Conservation (phyloP, 1,139 yeast genomes). For the Saccharomyces hybrid region DNA sequence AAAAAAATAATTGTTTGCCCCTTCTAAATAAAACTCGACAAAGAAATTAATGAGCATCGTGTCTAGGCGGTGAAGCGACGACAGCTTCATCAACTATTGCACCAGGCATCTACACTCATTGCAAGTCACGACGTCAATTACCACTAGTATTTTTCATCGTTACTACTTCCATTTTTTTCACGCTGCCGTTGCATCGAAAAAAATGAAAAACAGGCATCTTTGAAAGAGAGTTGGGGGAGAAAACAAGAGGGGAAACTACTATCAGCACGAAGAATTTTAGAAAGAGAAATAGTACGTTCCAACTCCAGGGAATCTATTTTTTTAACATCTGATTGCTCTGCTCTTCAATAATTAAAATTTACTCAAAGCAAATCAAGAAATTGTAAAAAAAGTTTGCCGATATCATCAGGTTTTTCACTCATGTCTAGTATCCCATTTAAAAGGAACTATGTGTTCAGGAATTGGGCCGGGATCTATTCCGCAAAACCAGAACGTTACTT, state of each 20-base stretch:
- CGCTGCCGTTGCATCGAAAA: neutral
- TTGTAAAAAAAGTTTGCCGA: neutral
- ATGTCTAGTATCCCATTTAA: neutral
- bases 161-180: neutral
- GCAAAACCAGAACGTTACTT: conserved; percentile 72
- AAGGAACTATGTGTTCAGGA: conserved; percentile 36
- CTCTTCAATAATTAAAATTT: neutral
- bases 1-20: neutral
- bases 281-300: neutral
- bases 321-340: neutral
- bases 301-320: neutral
- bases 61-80: no score
- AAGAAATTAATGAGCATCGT: no score
- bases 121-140: neutral
- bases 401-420: neutral
- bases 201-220: neutral
- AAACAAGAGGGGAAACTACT: neutral
- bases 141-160: neutral
- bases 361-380: neutral
- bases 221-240: neutral
- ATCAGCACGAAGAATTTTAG: neutral
- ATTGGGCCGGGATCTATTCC: conserved; percentile 89
- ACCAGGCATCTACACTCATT: neutral
- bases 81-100: neutral
- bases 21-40: neutral